Evolutionary conservation across 306 rosid genomes (phyloP), one percentile per base, ranked within the genome.

Genomic region (Canavalia gladiata): DNA sequence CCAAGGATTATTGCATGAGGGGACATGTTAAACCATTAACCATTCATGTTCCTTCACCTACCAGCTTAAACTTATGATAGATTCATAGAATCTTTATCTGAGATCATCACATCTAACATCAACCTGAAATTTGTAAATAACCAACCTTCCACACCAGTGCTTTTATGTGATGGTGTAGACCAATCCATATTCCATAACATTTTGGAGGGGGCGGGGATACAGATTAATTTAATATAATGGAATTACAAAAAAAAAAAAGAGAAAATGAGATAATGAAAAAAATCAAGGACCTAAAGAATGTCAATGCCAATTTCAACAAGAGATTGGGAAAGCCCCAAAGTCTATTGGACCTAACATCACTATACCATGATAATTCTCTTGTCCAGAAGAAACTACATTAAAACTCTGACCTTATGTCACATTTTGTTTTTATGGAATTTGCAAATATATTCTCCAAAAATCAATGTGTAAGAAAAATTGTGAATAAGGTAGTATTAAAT

Each of bases 321-420:
- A 28, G 52, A 39, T 29, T 30, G 41, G 47, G 47, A 11, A 67
- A 68, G 57, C 4, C 74, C 41, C 46, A 68, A 68, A 68, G 25
- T 68, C 25, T 34, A 45, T 50, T 2, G 62, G 33, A 30, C 12
- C 42, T 33, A 33, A 51, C 9, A 11, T 30, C 37, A 46, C 31
- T 31, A 31, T 31, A 12, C 60, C 28, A 70, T 70, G 46, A 70
- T 13, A 34, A 50, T 72, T 72, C 13, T 66, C 51, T 12, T 34
- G 11, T 51, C 7, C 34, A 13, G 6, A 51, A 13, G 62, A 13
- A 70, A 71, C 18, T 35, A 34, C 13, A 33, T 33, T 56, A 52
- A 66, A 39, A 71, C 13, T 11, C 6, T 66, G 75, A 39, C 47
- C 35, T 25, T 35, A 52, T 39, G 5, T 43, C 12, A 45, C 33